Conservation (phyloP, 306 rosid species). For the Vachellia collinsii region DNA sequence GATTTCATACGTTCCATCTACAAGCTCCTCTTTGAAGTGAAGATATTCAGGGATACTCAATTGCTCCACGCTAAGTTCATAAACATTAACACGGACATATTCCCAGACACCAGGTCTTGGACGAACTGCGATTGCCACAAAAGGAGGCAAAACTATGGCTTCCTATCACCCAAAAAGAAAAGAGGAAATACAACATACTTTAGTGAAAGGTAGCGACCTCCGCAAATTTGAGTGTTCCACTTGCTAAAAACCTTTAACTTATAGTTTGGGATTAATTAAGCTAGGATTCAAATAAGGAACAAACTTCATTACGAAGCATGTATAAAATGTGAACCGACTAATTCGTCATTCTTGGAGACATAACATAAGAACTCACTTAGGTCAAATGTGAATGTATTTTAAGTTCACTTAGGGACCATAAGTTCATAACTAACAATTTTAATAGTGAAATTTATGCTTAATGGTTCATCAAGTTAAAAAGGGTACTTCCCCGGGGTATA, state of each 20-base stretch:
- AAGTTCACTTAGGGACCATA: neutral
- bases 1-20: slow-evolving; percentile 62
- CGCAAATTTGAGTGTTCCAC: slow-evolving; percentile 3
- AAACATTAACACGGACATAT: slow-evolving; percentile 80
- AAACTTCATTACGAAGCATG: neutral
- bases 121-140: slow-evolving; percentile 35
- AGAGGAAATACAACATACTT: slow-evolving; percentile 12
- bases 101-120: slow-evolving; percentile 50
- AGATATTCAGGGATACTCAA: slow-evolving; percentile 83
- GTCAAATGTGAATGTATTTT: neutral
- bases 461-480: neutral
- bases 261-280: neutral
- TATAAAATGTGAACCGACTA: neutral
- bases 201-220: slow-evolving; percentile 1
- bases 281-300: neutral
- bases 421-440: neutral
- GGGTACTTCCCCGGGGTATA: slow-evolving; percentile 1
- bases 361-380: neutral
- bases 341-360: neutral
- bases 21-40: slow-evolving; percentile 85
- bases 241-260: neutral
- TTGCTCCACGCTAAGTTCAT: slow-evolving; percentile 88
- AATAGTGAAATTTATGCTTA: neutral
- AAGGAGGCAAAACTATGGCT: slow-evolving; percentile 42
- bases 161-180: slow-evolving; percentile 50